phyloP scores from a whole-genome alignment of 2,329 filamentous ascomycete species.

The Talaromyces rugulosus region DNA sequence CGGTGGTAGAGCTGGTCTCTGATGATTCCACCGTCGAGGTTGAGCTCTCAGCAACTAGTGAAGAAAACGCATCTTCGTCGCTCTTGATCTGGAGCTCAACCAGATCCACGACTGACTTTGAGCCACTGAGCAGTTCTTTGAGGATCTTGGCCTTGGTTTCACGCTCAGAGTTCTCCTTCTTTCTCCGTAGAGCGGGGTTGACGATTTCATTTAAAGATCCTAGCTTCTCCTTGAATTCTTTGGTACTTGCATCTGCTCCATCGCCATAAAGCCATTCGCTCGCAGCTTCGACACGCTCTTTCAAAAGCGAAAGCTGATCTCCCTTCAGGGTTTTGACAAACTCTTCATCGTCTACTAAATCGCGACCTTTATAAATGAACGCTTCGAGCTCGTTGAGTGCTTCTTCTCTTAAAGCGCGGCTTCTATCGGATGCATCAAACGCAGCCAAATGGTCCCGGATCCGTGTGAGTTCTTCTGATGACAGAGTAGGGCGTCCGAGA shows the following conservation, averaged over 20 bases:
- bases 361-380: conserved; percentile 84
- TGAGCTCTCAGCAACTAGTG: conserved; percentile 46
- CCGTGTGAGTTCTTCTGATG: conserved; percentile 34
- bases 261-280: conserved; percentile 92
- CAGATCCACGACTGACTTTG: conserved; percentile 64
- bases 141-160: conserved; percentile 66
- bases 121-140: conserved; percentile 66
- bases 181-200: conserved; percentile 69
- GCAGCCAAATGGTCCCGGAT: conserved; percentile 71
- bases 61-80: conserved; percentile 58
- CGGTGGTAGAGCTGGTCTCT: conserved; percentile 45
- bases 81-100: conserved; percentile 71
- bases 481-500: conserved; percentile 39
- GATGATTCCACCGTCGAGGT: conserved; percentile 32
- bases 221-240: conserved; percentile 71
- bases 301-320: conserved; percentile 62
- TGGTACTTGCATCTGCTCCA: conserved; percentile 69
- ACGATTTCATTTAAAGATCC: conserved; percentile 74
- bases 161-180: conserved; percentile 66
- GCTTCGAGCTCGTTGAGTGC: conserved; percentile 88
- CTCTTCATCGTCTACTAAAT: conserved; percentile 71
- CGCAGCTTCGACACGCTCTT: conserved; percentile 62
- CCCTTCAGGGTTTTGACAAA: conserved; percentile 71
- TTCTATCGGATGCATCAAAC: conserved; percentile 80
- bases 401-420: conserved; percentile 74